phyloP scores from a whole-genome alignment of 2,329 filamentous ascomycete genomes.

The Dryadomyces quercivorus region DNA sequence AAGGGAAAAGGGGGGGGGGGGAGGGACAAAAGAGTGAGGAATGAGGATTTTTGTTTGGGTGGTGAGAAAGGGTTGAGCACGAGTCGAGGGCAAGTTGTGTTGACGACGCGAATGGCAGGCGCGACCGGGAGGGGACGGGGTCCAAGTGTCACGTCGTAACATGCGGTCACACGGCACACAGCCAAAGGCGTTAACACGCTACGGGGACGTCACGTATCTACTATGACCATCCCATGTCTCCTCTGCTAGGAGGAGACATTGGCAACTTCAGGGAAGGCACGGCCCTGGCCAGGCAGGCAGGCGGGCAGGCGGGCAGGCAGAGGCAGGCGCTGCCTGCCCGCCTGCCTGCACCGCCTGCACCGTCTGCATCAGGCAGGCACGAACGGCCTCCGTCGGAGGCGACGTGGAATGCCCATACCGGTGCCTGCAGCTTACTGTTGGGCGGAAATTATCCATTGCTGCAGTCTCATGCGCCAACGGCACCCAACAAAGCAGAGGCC shows the following conservation, averaged over 20 bases:
- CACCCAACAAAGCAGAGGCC: not conserved
- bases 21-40: not conserved
- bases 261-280: not conserved
- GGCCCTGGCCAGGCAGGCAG: not conserved
- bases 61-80: not conserved
- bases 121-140: slow-evolving; percentile 2
- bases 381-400: not conserved
- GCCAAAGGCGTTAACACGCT: not conserved
- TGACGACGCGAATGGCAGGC: not conserved
- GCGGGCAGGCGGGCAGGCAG: too few relatives aligned
- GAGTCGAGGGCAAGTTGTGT: not conserved
- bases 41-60: not conserved
- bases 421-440: not conserved
- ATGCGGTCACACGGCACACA: slow-evolving; percentile 2
- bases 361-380: not conserved
- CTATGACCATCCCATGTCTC: not conserved
- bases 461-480: not conserved
- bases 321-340: too few relatives aligned
- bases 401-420: not conserved
- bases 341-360: not conserved
- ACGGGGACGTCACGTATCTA: not conserved
- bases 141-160: slow-evolving; percentile 7
- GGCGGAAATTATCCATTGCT: not conserved
- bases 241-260: not conserved
- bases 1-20: not conserved